A percentile compares a stretch with the other conserved stretches of the same genome.
phyloP scores from a whole-genome alignment of 257 asterid genomes.

The Nicotiana paniculata region DNA sequence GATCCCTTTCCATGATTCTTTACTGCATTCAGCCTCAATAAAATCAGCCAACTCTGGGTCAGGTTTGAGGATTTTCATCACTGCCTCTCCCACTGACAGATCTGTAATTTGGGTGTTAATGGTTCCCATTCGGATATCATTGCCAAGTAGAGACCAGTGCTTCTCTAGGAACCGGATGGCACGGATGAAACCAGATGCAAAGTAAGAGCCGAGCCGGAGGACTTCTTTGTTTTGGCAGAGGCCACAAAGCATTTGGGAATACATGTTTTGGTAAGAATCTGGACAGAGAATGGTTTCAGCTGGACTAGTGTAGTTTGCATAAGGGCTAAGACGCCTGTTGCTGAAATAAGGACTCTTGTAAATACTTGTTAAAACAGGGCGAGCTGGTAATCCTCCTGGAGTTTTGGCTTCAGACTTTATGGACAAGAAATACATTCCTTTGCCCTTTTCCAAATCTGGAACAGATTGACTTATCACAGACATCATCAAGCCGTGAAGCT shows the following conservation, averaged over 20 bases:
- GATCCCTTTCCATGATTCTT: background rate
- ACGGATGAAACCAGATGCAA: background rate
- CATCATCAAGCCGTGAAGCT: background rate
- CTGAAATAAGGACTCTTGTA: background rate
- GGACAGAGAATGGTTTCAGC: background rate
- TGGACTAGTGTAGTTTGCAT: conserved; percentile 8
- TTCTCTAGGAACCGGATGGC: conserved; percentile 2
- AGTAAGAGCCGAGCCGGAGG: background rate
- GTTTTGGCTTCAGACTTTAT: background rate
- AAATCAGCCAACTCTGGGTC: conserved; percentile 10
- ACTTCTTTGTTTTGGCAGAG: background rate
- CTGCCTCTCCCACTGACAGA: background rate
- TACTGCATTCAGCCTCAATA: conserved; percentile 2
- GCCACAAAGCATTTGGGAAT: conserved; percentile 2
- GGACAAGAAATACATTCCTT: conserved; percentile 8
- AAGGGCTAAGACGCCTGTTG: background rate
- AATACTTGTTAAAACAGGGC: conserved; percentile 1
- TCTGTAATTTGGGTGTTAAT: background rate
- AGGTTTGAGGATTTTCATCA: conserved; percentile 4
- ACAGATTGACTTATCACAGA: conserved; percentile 7
- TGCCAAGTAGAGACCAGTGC: background rate
- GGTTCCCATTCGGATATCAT: background rate
- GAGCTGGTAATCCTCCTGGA: conserved; percentile 9
- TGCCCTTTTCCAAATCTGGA: conserved; percentile 5
- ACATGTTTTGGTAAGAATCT: background rate